Evolutionary conservation across 2,329 filamentous ascomycete species (phyloP).

Genomic region (Xylariales sp.): DNA sequence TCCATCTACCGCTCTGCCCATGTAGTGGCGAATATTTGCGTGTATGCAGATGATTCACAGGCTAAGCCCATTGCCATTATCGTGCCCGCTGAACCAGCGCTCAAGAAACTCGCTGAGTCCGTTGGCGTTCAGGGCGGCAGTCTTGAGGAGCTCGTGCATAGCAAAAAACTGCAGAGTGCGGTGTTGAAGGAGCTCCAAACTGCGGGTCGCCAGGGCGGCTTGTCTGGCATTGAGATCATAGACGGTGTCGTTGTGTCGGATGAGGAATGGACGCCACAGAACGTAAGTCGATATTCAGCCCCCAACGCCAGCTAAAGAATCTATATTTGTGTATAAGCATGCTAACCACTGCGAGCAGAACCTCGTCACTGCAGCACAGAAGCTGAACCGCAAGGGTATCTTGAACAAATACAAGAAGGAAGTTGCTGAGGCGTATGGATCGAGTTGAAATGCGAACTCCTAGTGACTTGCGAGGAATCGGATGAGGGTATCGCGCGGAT

Average conservation of each 20-base stretch:
- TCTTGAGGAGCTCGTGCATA: constrained; percentile 63
- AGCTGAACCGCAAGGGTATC: constrained; percentile 67
- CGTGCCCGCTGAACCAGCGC: constrained; percentile 49
- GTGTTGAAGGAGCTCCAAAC: constrained; percentile 64
- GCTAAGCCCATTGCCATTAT: constrained; percentile 53
- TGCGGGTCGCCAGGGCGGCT: constrained; percentile 56
- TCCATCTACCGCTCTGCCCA: constrained; percentile 46
- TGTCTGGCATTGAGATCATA: constrained; percentile 65
- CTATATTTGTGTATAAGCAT: neutral
- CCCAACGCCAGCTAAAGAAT: neutral
- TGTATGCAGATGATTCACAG: constrained; percentile 47
- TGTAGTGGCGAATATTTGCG: constrained; percentile 53
- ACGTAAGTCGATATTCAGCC: no score
- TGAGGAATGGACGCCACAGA: constrained; percentile 73
- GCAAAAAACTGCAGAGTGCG: constrained; percentile 58
- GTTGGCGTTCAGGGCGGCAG: constrained; percentile 49
- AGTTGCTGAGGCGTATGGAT: constrained; percentile 55
- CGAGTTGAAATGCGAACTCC: constrained; percentile 13
- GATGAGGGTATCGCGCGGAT: no score
- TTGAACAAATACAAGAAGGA: constrained; percentile 57
- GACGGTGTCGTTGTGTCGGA: constrained; percentile 67
- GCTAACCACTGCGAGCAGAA: constrained; percentile 39
- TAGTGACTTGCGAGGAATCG: no score
- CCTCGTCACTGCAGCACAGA: constrained; percentile 66
- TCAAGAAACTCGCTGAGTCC: constrained; percentile 46